These are phyloP conservation scores for Silene latifolia DNA, from an alignment of 148 eudicot species.

Conservation along the genomic window DNA sequence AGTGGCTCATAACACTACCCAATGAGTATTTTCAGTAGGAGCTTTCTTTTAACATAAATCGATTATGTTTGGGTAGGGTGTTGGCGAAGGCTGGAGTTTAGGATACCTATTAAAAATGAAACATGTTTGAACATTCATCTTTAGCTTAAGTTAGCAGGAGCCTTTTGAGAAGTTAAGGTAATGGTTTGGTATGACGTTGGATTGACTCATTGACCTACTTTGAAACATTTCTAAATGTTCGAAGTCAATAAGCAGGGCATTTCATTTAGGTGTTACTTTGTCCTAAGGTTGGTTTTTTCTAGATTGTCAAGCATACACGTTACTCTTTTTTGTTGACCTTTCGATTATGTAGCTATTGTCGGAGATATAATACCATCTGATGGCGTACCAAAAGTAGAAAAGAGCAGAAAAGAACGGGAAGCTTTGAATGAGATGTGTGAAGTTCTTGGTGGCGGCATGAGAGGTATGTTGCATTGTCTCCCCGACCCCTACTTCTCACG, in stretches of 20 bases:
- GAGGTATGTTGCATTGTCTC: constrained; percentile 48
- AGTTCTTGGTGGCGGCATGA: constrained; percentile 92
- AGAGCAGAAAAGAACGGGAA: constrained; percentile 82
- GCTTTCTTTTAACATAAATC: not conserved
- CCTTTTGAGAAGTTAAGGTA: too few species aligned
- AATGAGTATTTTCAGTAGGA: too few species aligned
- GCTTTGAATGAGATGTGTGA: constrained; percentile 91
- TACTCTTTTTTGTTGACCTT: constrained; percentile 17
- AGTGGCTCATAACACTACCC: not conserved
- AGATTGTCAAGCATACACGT: constrained; percentile 1
- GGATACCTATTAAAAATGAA: too few species aligned
- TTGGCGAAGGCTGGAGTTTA: too few species aligned
- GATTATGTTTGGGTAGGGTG: too few species aligned
- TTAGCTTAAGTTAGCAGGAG: too few species aligned
- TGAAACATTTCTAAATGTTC: not conserved
- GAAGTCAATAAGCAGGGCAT: not conserved
- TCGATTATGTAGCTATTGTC: constrained; percentile 69
- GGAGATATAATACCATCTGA: constrained; percentile 98
- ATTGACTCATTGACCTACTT: not conserved
- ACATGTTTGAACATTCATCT: too few species aligned
- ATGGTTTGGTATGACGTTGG: too few species aligned
- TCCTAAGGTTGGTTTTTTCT: not conserved
- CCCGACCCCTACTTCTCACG: constrained; percentile 2
- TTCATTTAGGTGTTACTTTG: not conserved
- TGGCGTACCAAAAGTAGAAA: constrained; percentile 83